Evolutionary conservation across 2,329 filamentous ascomycete species (phyloP).

Genomic region (Pseudogymnoascus pannorum): DNA sequence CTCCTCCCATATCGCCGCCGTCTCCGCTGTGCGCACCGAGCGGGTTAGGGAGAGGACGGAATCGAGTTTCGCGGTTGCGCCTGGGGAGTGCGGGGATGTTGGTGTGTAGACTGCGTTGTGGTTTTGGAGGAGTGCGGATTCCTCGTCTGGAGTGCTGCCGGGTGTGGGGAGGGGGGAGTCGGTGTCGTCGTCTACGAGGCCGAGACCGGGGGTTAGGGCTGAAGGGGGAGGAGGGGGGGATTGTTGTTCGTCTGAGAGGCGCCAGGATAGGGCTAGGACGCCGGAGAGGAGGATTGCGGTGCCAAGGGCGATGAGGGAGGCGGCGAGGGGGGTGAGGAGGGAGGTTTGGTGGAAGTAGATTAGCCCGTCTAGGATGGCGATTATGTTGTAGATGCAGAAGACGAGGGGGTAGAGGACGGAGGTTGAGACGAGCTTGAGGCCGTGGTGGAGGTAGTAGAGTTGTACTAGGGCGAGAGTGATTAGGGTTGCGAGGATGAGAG

Average conservation of each 20-base stretch:
- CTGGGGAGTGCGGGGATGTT: slow-evolving; percentile 11
- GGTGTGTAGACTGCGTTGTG: slow-evolving; percentile 26
- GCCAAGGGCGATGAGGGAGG: slow-evolving; percentile 75
- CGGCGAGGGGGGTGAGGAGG: slow-evolving; percentile 67
- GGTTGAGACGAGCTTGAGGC: slow-evolving; percentile 89
- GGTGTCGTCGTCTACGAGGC: slow-evolving; percentile 63
- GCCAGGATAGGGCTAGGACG: slow-evolving; percentile 88
- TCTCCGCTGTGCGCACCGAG: slow-evolving; percentile 12
- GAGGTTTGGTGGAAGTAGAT: slow-evolving; percentile 94
- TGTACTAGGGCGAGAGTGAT: slow-evolving; percentile 78
- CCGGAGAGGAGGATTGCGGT: slow-evolving; percentile 80
- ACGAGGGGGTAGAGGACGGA: slow-evolving; percentile 94
- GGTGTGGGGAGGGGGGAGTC: slow-evolving; percentile 23
- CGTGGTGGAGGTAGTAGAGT: slow-evolving; percentile 90
- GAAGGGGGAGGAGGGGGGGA: slow-evolving; percentile 52
- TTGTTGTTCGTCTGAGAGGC: slow-evolving; percentile 73
- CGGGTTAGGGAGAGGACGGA: slow-evolving; percentile 25
- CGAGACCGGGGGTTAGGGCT: slow-evolving; percentile 73
- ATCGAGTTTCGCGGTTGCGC: slow-evolving; percentile 24
- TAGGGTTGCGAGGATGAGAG: slow-evolving; percentile 79
- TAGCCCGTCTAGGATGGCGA: slow-evolving; percentile 91
- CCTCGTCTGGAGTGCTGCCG: slow-evolving; percentile 35
- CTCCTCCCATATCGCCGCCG: neutral
- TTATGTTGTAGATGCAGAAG: slow-evolving; percentile 98
- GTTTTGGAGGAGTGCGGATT: slow-evolving; percentile 24